A percentile compares a stretch with the other conserved stretches of the same genome.
phyloP scores from a whole-genome alignment of 306 rosid species.

The Gynostemma pentaphyllum region DNA sequence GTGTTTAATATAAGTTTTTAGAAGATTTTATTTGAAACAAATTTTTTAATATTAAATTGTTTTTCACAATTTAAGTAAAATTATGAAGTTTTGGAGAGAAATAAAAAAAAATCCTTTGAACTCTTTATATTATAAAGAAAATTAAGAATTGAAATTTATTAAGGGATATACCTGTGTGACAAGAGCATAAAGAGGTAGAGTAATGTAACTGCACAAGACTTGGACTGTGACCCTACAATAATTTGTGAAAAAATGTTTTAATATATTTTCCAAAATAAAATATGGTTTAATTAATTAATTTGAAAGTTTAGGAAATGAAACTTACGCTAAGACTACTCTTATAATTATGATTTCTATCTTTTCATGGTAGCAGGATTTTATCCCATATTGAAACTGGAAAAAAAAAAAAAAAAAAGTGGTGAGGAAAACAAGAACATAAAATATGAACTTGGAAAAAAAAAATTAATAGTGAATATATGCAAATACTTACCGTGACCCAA shows the following conservation, averaged over 20 bases:
- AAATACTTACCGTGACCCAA: conserved; percentile 42
- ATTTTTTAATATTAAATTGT: no score
- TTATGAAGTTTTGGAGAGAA: no score
- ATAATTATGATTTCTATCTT: conserved; percentile 13
- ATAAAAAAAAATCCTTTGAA: no score
- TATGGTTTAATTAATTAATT: no score
- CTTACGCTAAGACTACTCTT: conserved; percentile 43
- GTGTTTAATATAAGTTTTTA: no score
- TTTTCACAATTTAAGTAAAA: no score
- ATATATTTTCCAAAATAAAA: neutral
- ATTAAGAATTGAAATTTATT: neutral
- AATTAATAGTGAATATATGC: neutral
- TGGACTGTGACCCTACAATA: conserved; percentile 37
- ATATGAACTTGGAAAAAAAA: neutral
- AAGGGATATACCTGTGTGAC: conserved; percentile 39
- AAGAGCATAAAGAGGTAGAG: conserved; percentile 59
- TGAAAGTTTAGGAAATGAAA: no score
- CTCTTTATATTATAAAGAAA: no score
- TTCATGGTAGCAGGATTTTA: conserved; percentile 49
- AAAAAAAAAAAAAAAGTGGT: neutral
- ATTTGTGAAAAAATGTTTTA: neutral
- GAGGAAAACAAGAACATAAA: neutral
- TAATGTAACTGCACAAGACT: conserved; percentile 48
- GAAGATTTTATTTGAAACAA: no score
- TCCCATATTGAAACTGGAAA: conserved; percentile 37